These are phyloP conservation scores for Phytophthora crassamura DNA, from an alignment of 352 stramenopile genomes.

Conservation along the genomic window DNA sequence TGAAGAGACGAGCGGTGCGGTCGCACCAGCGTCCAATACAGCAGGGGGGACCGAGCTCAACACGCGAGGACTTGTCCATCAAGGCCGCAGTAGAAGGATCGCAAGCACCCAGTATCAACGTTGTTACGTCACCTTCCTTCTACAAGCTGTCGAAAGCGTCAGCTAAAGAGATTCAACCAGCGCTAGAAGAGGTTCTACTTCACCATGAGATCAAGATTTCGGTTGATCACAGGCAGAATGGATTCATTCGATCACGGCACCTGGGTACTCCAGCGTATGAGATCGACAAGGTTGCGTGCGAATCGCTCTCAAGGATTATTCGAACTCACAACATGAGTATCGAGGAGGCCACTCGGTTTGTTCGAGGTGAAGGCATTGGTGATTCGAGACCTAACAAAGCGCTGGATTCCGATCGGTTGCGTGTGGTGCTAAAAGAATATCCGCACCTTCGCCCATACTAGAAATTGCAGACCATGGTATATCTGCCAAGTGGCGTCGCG, in stretches of 20 bases:
- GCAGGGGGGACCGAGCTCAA: too few species aligned
- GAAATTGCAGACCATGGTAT: constrained; percentile 11
- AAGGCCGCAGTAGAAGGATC: too few species aligned
- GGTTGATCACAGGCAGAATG: neutral
- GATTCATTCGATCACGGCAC: neutral
- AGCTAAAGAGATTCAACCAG: too few species aligned
- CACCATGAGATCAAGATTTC: neutral
- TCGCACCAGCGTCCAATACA: too few species aligned
- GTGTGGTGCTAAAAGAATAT: neutral
- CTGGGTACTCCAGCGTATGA: neutral
- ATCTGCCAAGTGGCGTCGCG: neutral
- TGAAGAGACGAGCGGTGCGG: too few species aligned
- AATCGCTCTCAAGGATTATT: neutral
- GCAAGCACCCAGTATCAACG: too few species aligned
- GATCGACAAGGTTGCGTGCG: constrained; percentile 7
- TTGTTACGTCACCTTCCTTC: too few species aligned
- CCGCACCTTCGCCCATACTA: neutral
- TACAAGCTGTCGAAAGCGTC: too few species aligned
- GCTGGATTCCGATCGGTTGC: neutral
- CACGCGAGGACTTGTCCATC: too few species aligned
- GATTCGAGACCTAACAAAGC: constrained; percentile 21
- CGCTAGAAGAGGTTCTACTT: too few species aligned
- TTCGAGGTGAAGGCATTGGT: neutral
- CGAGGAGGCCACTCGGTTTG: constrained; percentile 10
- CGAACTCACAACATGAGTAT: constrained; percentile 4